These are phyloP conservation scores for Talaromyces sp. DNA, from an alignment of 2,329 filamentous ascomycete genomes.

Conservation along the genomic window DNA sequence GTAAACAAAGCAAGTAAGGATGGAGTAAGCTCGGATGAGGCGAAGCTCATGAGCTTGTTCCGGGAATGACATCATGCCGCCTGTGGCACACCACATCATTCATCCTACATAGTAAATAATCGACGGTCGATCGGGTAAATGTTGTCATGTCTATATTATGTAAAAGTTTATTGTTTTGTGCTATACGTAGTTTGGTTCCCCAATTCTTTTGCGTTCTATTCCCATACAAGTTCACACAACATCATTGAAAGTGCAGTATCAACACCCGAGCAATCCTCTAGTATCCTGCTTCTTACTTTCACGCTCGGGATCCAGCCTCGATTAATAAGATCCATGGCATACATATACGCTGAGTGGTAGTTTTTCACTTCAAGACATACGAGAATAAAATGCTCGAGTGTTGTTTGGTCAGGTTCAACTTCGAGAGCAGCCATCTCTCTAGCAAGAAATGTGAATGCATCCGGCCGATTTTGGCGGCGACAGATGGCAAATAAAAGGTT, in stretches of 20 bases:
- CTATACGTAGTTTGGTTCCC: not conserved
- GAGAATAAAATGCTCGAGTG: conserved; percentile 59
- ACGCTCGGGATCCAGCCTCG: conserved; percentile 24
- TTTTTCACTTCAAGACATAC: conserved; percentile 46
- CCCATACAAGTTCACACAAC: not conserved
- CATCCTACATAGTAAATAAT: not conserved
- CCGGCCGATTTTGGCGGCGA: conserved; percentile 41
- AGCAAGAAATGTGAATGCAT: conserved; percentile 58
- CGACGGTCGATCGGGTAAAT: too few relatives aligned
- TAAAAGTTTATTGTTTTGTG: not conserved
- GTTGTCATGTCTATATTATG: not conserved
- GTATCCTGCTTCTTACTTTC: conserved; percentile 23
- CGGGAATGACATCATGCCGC: not conserved
- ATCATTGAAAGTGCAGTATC: not conserved
- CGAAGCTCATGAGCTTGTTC: not conserved
- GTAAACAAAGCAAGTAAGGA: not conserved
- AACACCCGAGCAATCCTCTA: not conserved
- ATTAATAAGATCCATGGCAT: conserved; percentile 32
- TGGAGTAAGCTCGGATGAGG: not conserved
- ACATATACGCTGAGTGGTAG: conserved; percentile 33
- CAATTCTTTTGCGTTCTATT: not conserved
- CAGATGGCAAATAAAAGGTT: conserved; percentile 56
- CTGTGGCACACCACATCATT: not conserved
- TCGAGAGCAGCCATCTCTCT: conserved; percentile 57
- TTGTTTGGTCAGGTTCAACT: conserved; percentile 52